Base-by-base conservation (phyloP, 2,329 filamentous ascomycete genomes). In the Colletotrichum gloeosporioides region DNA sequence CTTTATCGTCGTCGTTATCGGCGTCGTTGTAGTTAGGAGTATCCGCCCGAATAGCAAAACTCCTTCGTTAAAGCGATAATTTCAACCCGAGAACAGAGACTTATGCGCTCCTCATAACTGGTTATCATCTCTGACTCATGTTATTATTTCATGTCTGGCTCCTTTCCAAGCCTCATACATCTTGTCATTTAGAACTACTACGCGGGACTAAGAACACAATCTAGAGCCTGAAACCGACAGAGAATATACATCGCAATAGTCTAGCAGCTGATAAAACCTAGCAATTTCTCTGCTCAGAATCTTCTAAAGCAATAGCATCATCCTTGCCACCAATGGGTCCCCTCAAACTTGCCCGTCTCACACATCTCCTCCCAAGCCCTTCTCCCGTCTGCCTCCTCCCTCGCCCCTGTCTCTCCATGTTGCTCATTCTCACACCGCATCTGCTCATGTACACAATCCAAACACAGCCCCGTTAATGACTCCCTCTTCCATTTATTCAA, bases 81-180 rank as follows among this genome's bases (percentile, higher is more conserved):
- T n/a, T n/a, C n/a, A n/a, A n/a, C n/a, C n/a, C n/a, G n/a, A n/a
- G 36, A 39, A 39, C 0, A 0, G 0, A 44, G 15, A 18, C 36
- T 0, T 8, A 18, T 44, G 0, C 0, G 36, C 15, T n/a, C 8
- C 0, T 44, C 1, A 44, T 0, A 0, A 18, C 0, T 1, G 16
- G 4, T 16, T 44, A 0, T n/a, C 36, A 0, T 18, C 16, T 44
- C 36, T n/a, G 4, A 0, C 8, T 2, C 16, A 18, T 2, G 4
- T 0, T 1, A 0, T 4, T 44, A 18, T 10, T 4, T 18, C 16
- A 4, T 0, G 1, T 44, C 0, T 8, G 4, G 16, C 16, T 18
- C 0, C 0, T 18, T 3, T 10, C 8, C 1, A 44, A 36, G 34
- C 15, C 2, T 10, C 0, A 44, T 6, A 9, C 1, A 16, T 36